Evolutionary conservation across 306 rosid species (phyloP), one percentile per base, ranked within the genome.

Genomic region (Cucumis cinereus): DNA sequence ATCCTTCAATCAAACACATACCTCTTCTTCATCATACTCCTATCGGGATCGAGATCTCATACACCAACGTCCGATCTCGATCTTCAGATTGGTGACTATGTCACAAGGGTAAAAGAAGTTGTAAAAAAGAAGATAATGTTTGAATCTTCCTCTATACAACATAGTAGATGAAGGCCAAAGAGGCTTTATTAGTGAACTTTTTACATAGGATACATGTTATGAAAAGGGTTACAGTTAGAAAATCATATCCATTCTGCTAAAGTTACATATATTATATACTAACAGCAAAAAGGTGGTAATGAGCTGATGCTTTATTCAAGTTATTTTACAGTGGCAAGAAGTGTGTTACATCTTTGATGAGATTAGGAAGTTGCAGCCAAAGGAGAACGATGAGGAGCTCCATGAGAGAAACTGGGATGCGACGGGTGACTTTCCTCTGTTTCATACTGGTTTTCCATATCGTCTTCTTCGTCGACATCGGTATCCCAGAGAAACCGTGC

Each of bases 401-500:
- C 93, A 56, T 77, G 89, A 71, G 78, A 74, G 74, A 79, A 75
- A 61, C 80, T 62, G 50, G 84, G 24, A 20, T 78, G 78, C 56
- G 80, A 22, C 49, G 79, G 3, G 45, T 47, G 83, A 62, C 24
- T 78, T n/a, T 77, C 73, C 45, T 81, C 85, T 19, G 77, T 62
- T 73, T 80, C 76, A 66, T 61, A 81, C 73, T 47, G 45, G 14
- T 36, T 16, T 36, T 61, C 82, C 68, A 77, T 77, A 16, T 79
- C 79, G 67, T 85, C 92, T 74, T 86, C 89, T 5, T 83, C 82
- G 15, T 85, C 88, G 30, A 82, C 93, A 63, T 89, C 87, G 35
- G 81, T 76, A 74, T 93, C 97, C 97, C 96, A 93, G 24, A 91
- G 75, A 49, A 71, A 71, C 57, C 41, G 75, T 3, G 58, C 75